Percentiles rank a stretch among this genome's conserved stretches.
These are phyloP conservation scores for Talaromyces amestolkiae DNA, from an alignment of 2,329 filamentous ascomycete genomes.

Conservation along the genomic window DNA sequence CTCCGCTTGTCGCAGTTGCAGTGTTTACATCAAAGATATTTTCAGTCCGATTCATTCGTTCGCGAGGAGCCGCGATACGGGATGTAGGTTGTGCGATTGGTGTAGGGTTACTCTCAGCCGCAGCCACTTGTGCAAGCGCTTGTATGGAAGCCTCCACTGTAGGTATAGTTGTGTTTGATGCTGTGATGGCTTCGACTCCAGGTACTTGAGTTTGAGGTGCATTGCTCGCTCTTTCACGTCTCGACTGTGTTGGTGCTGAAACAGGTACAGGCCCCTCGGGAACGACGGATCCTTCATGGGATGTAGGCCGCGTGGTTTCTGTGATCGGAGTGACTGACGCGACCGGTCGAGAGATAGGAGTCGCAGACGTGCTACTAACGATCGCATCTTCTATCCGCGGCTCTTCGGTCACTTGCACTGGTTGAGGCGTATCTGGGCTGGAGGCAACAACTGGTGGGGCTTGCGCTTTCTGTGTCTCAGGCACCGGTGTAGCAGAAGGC, in stretches of 20 bases:
- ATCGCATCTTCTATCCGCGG: not conserved
- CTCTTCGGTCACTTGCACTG: not conserved
- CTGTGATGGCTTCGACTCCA: not conserved
- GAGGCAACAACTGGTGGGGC: slow-evolving; percentile 20
- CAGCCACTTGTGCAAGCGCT: not conserved
- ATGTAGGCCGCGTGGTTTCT: not conserved
- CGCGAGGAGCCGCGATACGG: not conserved
- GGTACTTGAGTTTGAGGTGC: not conserved
- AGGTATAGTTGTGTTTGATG: not conserved
- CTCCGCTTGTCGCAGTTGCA: not conserved
- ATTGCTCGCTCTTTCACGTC: not conserved
- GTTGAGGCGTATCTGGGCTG: slow-evolving; percentile 4
- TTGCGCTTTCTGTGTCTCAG: slow-evolving; percentile 22
- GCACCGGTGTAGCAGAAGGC: slow-evolving; percentile 20
- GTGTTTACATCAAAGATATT: not conserved
- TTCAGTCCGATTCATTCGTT: not conserved
- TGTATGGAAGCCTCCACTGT: not conserved
- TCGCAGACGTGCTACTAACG: not conserved
- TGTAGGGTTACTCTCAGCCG: not conserved
- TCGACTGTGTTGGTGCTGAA: not conserved
- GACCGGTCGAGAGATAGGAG: not conserved
- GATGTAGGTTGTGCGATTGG: not conserved
- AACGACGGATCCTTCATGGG: not conserved
- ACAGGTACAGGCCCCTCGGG: slow-evolving; percentile 23
- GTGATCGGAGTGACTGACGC: not conserved